These are phyloP conservation scores for Solanum rostratum DNA, from an alignment of 257 asterid genomes.

Conservation along the genomic window DNA sequence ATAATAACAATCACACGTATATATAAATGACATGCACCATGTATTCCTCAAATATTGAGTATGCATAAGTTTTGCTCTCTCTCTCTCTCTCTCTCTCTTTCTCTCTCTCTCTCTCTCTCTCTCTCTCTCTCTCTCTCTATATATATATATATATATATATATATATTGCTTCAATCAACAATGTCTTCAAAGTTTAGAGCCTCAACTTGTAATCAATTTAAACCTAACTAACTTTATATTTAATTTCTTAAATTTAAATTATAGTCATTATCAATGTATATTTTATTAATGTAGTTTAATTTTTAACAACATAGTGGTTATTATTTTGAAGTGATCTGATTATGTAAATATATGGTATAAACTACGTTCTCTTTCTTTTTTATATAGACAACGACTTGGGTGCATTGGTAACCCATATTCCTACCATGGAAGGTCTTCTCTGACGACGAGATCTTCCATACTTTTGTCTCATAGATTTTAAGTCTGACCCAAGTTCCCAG, in stretches of 20 bases:
- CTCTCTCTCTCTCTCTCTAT: no score
- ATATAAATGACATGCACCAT: no score
- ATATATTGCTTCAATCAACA: neutral
- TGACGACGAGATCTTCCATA: constrained; percentile 21
- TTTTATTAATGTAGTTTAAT: neutral
- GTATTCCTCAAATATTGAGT: neutral
- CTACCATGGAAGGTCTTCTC: constrained; percentile 17
- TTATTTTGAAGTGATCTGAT: neutral
- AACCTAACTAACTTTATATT: neutral
- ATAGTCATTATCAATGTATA: neutral
- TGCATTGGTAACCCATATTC: constrained; percentile 5
- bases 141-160: no score
- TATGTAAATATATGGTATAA: neutral
- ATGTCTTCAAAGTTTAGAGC: neutral
- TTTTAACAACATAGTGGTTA: neutral
- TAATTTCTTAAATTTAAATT: neutral
- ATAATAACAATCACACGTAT: neutral
- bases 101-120: no score
- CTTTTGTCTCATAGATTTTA: constrained; percentile 4
- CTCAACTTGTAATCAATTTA: neutral
- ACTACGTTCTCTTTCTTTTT: neutral
- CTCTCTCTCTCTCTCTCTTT: neutral
- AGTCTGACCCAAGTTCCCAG: neutral
- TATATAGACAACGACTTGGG: neutral
- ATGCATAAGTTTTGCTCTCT: no score